Base-by-base conservation (phyloP, 106 monocot genomes). In the Amphibolis antarctica region DNA sequence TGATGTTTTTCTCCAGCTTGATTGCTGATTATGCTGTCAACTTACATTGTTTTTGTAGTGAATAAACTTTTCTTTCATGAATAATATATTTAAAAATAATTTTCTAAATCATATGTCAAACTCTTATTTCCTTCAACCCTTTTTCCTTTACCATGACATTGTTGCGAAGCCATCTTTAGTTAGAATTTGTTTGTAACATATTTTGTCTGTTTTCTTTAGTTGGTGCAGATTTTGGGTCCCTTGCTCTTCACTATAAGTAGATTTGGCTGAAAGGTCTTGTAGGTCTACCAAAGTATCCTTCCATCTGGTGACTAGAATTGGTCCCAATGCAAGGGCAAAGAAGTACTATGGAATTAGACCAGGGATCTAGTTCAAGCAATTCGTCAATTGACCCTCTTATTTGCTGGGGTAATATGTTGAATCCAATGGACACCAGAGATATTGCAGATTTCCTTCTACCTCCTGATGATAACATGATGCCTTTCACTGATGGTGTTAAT, bases 401-500 rank as follows among this genome's bases (percentile, higher is more conserved):
- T 24, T 74, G 62, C 28, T 72, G 81, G 74, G 67, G 66, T 60
- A 62, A 71, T 48, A 28, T 78, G 54, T 55, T 77, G 13, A 66
- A 71, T 62, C 74, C 52, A 60, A 59, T 58, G 14, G 74, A 74
- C 18, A 21, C 28, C 53, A 60, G 53, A 14, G 69, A 60, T 24
- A 43, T 70, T n/a, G 22, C 24, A 42, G 56, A 14, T 15, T 54
- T 52, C 60, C 45, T 62, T 27, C n/a, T 50, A 29, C 56, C 66
- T 46, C 45, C 71, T n/a, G 53, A 18, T 64, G 58, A 71, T 55
- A 5, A 56, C 21, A 25, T 47, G 28, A 54, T 69, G 50, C 59
- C 74, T 53, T 55, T 27, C 59, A 31, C 44, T 5, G 31, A 75
- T 75, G 66, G 22, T 2, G 23, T 48, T 28, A 42, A 23, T 63